These are phyloP conservation scores for Phytophthora ramorum DNA, from an alignment of 352 stramenopile species.

Conservation along the genomic window DNA sequence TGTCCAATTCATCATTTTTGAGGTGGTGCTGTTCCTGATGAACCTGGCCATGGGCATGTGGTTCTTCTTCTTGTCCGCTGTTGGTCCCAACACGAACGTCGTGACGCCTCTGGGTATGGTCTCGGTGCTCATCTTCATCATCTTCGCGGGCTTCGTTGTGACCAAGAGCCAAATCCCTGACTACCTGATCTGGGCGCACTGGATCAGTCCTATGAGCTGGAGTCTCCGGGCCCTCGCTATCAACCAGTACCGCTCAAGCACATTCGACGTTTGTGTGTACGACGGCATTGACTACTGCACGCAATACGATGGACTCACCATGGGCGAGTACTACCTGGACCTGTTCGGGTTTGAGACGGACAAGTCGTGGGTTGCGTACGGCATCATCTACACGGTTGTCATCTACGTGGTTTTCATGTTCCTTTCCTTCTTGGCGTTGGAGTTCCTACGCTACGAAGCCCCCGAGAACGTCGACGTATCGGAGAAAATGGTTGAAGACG, in stretches of 20 bases:
- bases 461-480: constrained; percentile 28
- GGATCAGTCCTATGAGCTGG: constrained; percentile 49
- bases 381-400: constrained; percentile 24
- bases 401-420: constrained; percentile 38
- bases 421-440: constrained; percentile 21
- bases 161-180: constrained; percentile 38
- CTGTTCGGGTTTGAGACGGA: constrained; percentile 30
- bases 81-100: constrained; percentile 34
- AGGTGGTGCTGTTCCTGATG: constrained; percentile 37
- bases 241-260: constrained; percentile 39
- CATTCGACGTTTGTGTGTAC: constrained; percentile 38
- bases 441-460: constrained; percentile 29
- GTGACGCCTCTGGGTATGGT: constrained; percentile 10
- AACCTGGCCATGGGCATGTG: constrained; percentile 37
- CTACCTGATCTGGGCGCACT: no score
- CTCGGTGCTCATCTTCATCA: constrained; percentile 29
- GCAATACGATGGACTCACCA: constrained; percentile 34
- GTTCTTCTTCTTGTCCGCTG: constrained; percentile 42
- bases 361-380: constrained; percentile 25
- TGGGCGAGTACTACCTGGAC: constrained; percentile 45
- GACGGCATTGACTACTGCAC: constrained; percentile 31
- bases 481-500: constrained; percentile 7
- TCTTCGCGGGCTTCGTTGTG: constrained; percentile 67
- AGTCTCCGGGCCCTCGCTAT: constrained; percentile 22
- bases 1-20: constrained; percentile 12